These are phyloP conservation scores for Apophysomyces ossiformis DNA, from an alignment of 371 early-diverging fungal genomes.

Conservation along the genomic window DNA sequence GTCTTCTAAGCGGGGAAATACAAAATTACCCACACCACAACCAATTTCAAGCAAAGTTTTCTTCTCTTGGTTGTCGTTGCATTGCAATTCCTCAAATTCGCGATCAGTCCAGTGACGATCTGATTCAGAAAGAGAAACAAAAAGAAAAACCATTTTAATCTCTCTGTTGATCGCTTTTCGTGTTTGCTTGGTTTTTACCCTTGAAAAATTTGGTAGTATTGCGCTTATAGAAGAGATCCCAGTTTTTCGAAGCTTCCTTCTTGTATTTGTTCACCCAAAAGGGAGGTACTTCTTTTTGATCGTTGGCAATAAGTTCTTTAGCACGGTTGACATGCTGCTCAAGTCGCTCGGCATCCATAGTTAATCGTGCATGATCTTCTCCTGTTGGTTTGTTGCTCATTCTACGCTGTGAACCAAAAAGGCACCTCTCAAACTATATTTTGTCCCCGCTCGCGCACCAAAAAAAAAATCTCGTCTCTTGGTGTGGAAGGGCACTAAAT, in stretches of 20 bases:
- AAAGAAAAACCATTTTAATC: too few relatives aligned
- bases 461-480: too few relatives aligned
- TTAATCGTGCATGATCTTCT: slow-evolving; percentile 34
- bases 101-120: slow-evolving; percentile 96
- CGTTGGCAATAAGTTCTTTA: slow-evolving; percentile 65
- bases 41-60: slow-evolving; percentile 77
- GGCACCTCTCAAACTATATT: too few relatives aligned
- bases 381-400: slow-evolving; percentile 1
- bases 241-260: slow-evolving; percentile 81
- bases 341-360: slow-evolving; percentile 39
- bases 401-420: too few relatives aligned
- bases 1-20: slow-evolving; percentile 85
- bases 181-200: slow-evolving; percentile 32
- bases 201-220: slow-evolving; percentile 93
- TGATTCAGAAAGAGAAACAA: slow-evolving; percentile 9
- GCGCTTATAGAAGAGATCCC: slow-evolving; percentile 91
- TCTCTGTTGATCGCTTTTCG: too few relatives aligned
- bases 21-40: slow-evolving; percentile 97
- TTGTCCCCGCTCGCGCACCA: too few relatives aligned
- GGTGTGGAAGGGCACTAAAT: too few relatives aligned
- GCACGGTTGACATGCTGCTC: slow-evolving; percentile 63
- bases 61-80: slow-evolving; percentile 29
- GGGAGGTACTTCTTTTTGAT: slow-evolving; percentile 66
- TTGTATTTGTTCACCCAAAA: slow-evolving; percentile 87
- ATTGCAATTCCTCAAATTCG: slow-evolving; percentile 87